Evolutionary conservation across 1,139 yeast species (phyloP), one percentile per base, ranked within the genome.

Genomic region (Saccharomyces pastorianus): DNA sequence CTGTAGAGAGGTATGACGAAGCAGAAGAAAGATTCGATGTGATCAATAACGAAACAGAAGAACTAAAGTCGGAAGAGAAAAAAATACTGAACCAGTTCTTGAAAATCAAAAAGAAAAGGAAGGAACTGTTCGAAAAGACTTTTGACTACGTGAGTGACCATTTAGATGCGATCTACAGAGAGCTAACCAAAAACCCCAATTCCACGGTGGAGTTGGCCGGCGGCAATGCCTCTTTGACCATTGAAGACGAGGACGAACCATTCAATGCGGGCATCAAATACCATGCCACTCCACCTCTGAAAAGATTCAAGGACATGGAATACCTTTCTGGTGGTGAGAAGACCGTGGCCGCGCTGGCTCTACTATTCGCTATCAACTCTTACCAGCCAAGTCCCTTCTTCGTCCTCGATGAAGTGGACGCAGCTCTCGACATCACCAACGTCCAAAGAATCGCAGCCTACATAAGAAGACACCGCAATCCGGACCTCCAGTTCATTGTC

Each of bases 221-320:
- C 49, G 99, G 99, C 0, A 86, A 96, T 13, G 99, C 99, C 0
- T 86, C 88, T 58, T 75, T 93, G 58, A 85, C 93, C 0, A 72
- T 90, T 46, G 96, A 89, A 63, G 93, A 89, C 64, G 95, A 86
- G 58, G 96, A 89, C 55, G 96, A 88, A 62, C 97, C 96, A 5
- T 95, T 84, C 64, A 71, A 80, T 47, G 82, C 83, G 0, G 99
- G 98, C 1, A 78, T 90, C 52, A 86, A 84, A 62, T 95, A 89
- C 65, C 95, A 90, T 68, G 96, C 96, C 0, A 91, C 91, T 86
- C 98, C 99, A 1, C 99, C 99, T 9, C 80, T 88, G 82, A 95
- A 93, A 65, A 77, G 97, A 61, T 93, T 90, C 69, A 80, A 95
- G 64, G 97, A 89, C 61, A 91, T 93, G 90, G 96, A 89, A 56